These are phyloP conservation scores for Flammula alnicola DNA, from an alignment of 1,284 basidiomycete genomes.

Conservation along the genomic window DNA sequence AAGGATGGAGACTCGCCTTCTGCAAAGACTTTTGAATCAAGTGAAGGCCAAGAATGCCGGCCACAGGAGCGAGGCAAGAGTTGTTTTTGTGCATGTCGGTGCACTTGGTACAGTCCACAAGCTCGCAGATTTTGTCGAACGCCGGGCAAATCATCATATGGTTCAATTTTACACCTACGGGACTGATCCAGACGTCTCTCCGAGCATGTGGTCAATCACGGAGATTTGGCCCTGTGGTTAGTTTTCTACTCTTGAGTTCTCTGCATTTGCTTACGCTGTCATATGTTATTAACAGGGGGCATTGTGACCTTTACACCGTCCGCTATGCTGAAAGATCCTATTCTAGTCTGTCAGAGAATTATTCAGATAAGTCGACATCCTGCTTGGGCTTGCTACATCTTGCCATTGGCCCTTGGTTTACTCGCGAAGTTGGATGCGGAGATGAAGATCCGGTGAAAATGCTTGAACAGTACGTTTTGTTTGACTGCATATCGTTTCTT, in stretches of 20 bases:
- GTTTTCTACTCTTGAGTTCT: not conserved
- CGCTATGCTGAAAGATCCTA: constrained; percentile 56
- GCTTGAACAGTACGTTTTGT: constrained; percentile 37
- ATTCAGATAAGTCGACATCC: constrained; percentile 58
- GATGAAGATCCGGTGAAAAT: constrained; percentile 38
- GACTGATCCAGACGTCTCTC: constrained; percentile 53
- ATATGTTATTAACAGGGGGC: constrained; percentile 61
- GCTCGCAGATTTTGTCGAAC: constrained; percentile 50
- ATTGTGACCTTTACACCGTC: constrained; percentile 67
- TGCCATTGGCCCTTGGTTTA: constrained; percentile 62
- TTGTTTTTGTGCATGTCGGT: constrained; percentile 69
- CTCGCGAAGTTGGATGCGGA: constrained; percentile 36
- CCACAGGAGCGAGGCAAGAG: constrained; percentile 40
- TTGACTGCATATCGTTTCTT: too few species aligned
- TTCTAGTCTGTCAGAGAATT: constrained; percentile 49
- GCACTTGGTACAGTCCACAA: constrained; percentile 51
- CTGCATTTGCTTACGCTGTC: constrained; percentile 7
- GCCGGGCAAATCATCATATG: constrained; percentile 45
- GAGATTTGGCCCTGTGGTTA: constrained; percentile 70
- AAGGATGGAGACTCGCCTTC: constrained; percentile 47
- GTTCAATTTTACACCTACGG: constrained; percentile 71
- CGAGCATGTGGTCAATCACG: constrained; percentile 57
- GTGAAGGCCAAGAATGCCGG: constrained; percentile 38
- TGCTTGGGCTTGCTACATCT: constrained; percentile 66
- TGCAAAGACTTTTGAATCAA: constrained; percentile 47